These are phyloP conservation scores for Crepidotus variabilis DNA, from an alignment of 768 basidiomycete species.

Conservation along the genomic window DNA sequence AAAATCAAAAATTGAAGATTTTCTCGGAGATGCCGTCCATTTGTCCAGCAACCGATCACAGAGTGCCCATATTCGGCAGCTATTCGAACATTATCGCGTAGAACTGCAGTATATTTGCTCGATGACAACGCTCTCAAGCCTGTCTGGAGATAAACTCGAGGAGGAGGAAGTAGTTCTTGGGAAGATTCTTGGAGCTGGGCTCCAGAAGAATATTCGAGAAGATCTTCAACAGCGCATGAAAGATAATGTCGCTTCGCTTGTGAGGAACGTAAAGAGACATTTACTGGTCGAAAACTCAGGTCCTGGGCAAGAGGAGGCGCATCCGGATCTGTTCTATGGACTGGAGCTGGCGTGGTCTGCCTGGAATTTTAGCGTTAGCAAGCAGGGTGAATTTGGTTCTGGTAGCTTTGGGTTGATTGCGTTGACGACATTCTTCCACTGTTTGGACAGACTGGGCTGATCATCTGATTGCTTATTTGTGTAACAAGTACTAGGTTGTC, in stretches of 20 bases:
- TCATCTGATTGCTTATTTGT: too few species aligned
- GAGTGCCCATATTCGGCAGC: conserved; percentile 13
- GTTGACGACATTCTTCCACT: conserved; percentile 51
- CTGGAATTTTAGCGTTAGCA: conserved; percentile 46
- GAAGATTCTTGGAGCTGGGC: conserved; percentile 65
- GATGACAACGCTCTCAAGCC: conserved; percentile 55
- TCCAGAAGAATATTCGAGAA: conserved; percentile 54
- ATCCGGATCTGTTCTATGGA: background rate
- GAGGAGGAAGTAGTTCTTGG: conserved; percentile 69
- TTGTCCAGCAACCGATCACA: background rate
- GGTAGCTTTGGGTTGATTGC: conserved; percentile 65
- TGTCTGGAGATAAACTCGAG: conserved; percentile 43
- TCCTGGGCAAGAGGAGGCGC: background rate
- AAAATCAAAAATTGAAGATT: background rate
- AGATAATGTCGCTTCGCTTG: conserved; percentile 45
- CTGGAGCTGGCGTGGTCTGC: conserved; percentile 55
- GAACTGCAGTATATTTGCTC: conserved; percentile 64
- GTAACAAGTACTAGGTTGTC: too few species aligned
- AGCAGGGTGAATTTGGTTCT: conserved; percentile 34
- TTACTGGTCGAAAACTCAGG: conserved; percentile 18
- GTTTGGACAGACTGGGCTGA: conserved; percentile 32
- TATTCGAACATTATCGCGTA: conserved; percentile 49
- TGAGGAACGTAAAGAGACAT: conserved; percentile 39
- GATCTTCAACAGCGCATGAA: conserved; percentile 56
- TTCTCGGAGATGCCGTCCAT: background rate